Conservation (phyloP, 2,329 filamentous ascomycete genomes). For the Fusarium albidum region DNA sequence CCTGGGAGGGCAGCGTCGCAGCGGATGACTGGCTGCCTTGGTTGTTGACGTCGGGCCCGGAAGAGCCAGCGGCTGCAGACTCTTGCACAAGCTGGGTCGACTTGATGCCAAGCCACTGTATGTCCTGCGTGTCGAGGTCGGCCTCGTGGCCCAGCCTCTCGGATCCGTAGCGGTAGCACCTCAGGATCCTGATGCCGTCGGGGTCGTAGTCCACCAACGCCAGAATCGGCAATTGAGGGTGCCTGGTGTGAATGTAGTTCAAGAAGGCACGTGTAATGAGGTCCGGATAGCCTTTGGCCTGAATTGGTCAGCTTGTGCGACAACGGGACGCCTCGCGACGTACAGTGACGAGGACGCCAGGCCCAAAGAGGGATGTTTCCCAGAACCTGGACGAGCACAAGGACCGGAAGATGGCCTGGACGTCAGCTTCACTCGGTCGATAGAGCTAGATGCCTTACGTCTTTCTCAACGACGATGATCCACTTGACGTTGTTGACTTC, state of each 20-base stretch:
- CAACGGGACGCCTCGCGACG: not conserved
- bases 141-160: constrained; percentile 67
- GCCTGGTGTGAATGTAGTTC: constrained; percentile 56
- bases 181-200: constrained; percentile 76
- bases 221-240: constrained; percentile 64
- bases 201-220: constrained; percentile 79
- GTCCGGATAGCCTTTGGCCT: constrained; percentile 87
- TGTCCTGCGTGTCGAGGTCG: constrained; percentile 54
- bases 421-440: constrained; percentile 23
- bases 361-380: constrained; percentile 54
- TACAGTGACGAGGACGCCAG: constrained; percentile 76
- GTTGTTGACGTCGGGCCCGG: not conserved
- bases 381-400: constrained; percentile 67
- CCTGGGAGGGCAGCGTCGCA: no score
- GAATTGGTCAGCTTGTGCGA: not conserved
- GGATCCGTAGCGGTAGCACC: constrained; percentile 78
- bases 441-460: constrained; percentile 54
- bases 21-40: constrained; percentile 20
- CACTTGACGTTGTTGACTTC: constrained; percentile 62
- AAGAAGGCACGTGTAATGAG: constrained; percentile 74
- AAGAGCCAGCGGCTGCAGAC: not conserved
- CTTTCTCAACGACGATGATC: constrained; percentile 82
- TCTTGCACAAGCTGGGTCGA: constrained; percentile 50
- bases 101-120: constrained; percentile 72
- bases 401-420: constrained; percentile 77